Base-by-base conservation (phyloP, 495 filamentous ascomycete species). In the Aspergillus taichungensis region DNA sequence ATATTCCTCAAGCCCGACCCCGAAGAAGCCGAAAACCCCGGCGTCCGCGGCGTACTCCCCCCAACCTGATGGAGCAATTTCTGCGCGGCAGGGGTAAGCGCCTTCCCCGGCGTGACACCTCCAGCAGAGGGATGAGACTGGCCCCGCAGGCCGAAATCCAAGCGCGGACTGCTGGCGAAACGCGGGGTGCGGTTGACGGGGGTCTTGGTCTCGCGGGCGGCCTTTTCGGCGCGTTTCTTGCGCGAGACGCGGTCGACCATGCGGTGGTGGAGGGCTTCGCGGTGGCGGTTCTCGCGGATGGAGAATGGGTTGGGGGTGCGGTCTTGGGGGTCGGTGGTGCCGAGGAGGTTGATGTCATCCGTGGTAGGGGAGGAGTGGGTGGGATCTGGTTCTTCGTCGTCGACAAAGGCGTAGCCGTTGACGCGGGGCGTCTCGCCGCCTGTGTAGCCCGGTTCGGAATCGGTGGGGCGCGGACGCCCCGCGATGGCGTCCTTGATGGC, bases 401-500 rank as follows among this genome's bases (percentile, higher is more conserved):
- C 89, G 34, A 98, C 92, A 62, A 96, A 97, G 3, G 86, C 79
- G 55, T 95, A 98, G 13, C 92, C 92, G 44, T 88, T 87, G 0
- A 97, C 87, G 3, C 88, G 75, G 0, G 92, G 92, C 1, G 92
- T 96, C 57, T 92, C 84, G 13, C 69, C 77, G n/a, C 78, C 81
- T 3, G 65, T 65, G 28, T 78, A 78, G 4, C 75, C 80, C 6
- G 77, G 73, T 54, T 94, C 85, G 0, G 79, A 77, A n/a, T 79
- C 76, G 2, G 73, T 75, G 3, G 71, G 66, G 11, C 79, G 75
- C 5, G 82, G 77, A 0, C 75, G 78, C 9, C 92, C 88, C 3
- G 84, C 79, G 53, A 98, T 94, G 10, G 92, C 92, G 49, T 87
- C 87, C 51, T 84, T 74, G 36, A 97, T 80, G 8, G 88, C 82